A percentile compares a stretch with the other conserved stretches of the same genome.
These are phyloP conservation scores for Trichoderma asperelloides DNA, from an alignment of 495 filamentous ascomycete genomes.

Conservation along the genomic window DNA sequence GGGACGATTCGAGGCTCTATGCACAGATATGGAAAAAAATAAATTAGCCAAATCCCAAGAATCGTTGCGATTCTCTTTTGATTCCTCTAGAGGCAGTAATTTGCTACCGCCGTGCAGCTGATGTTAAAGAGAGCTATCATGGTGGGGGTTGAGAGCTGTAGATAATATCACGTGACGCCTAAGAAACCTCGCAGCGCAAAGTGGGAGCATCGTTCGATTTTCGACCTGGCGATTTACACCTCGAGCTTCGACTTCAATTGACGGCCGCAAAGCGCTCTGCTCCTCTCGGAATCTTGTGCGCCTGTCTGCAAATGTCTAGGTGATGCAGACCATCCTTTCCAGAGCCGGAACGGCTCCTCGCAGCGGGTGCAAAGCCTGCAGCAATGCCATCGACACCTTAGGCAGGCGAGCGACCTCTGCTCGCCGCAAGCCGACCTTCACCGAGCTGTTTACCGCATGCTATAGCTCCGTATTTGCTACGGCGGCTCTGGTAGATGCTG, in stretches of 20 bases:
- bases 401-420: constrained; percentile 45
- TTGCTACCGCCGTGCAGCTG: not conserved
- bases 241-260: not conserved
- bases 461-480: constrained; percentile 66
- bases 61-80: not conserved
- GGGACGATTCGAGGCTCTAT: not conserved
- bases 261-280: constrained; percentile 13
- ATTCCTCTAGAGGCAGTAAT: not conserved
- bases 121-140: not conserved
- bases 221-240: not conserved
- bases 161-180: not conserved
- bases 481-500: constrained; percentile 58
- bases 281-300: constrained; percentile 22
- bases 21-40: not conserved
- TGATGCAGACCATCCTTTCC: constrained; percentile 65
- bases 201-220: constrained; percentile 3
- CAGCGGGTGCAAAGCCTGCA: constrained; percentile 57
- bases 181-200: not conserved
- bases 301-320: not conserved
- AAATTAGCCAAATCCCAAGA: not conserved
- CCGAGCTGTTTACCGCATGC: constrained; percentile 58
- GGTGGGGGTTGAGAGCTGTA: not conserved
- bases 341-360: constrained; percentile 54
- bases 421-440: constrained; percentile 42
- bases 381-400: constrained; percentile 43